Base-by-base conservation (phyloP, 352 stramenopile species). In the Globisporangium uncinulatum region DNA sequence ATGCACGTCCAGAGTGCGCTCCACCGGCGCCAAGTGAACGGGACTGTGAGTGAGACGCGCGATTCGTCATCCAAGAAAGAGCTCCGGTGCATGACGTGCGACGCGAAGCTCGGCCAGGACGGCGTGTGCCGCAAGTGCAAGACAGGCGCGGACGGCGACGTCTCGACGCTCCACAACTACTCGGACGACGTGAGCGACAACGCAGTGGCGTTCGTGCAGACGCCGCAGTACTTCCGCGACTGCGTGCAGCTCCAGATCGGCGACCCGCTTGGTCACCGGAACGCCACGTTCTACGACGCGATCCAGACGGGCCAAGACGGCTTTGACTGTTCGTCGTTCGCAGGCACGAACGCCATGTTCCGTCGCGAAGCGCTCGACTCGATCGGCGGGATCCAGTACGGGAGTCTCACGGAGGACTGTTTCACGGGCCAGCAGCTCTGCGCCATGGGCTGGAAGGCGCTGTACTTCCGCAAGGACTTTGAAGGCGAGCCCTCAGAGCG, bases 381-480 rank as follows among this genome's bases (percentile, higher is more conserved):
- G 55, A 88, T 95, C 20, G 78, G 79, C 10, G 86, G 86, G 4
- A 92, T 95, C 53, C 83, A 92, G 66, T 91, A 92, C 61, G 86
- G 86, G 21, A 87, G 67, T 55, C 63, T 95, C 59, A 95, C 86
- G 11, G 86, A 95, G 56, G 81, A 95, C 39, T 83, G 69, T 32
- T 91, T 89, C 74, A 94, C 81, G 53, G 83, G 81, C 6, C 71
- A 92, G 66, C 74, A 76, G 48, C 64, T 94, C 50, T 79, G 84
- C 34, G 73, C 70, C 29, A 92, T 89, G 83, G 83, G 83, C 29
- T 94, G 83, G 83, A 94, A 94, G 67, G 81, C 67, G 36, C 61
- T 91, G 49, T 94, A 92, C 69, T 94, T 89, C 75, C 81, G 83
- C 47, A 94, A 94, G 69, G 84, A 94, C 66, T 91, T 94, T 32